Evolutionary conservation across 768 basidiomycete genomes (phyloP), one percentile per base, ranked within the genome.

Genomic region (Lactarius sp.): DNA sequence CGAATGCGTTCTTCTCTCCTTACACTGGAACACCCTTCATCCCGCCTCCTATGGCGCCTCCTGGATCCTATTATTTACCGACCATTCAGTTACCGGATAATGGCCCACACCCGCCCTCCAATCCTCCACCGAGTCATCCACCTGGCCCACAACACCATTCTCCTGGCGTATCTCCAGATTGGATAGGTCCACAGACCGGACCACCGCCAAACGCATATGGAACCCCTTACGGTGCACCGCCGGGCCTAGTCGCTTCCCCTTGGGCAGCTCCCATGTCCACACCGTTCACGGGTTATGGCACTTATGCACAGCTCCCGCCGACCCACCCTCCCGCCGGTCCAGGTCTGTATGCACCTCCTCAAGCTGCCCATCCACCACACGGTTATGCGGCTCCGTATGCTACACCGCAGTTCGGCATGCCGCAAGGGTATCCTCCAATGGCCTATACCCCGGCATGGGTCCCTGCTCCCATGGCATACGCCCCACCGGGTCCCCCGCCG

Each of bases 51-150:
- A 60, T 64, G 60, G 59, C 61, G 0, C 46, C 62, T 13, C 74
- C 74, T 13, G 68, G 71, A 6, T 75, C 75, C 41, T 76, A 75
- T 67, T 72, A 69, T 61, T 69, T 72, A 62, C 74, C 75, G 3
- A 72, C 71, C 0, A 64, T 72, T 10, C 68, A 68, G 6, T 67
- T 76, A 0, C 75, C 74, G 1, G 62, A 64, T 18, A 59, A 56
- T 10, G 54, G 5, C 22, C 42, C 5, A 0, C 47, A 3, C 6
- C 56, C 59, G 8, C 67, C 47, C 18, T 44, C 46, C 18, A 50
- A 36, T 16, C 57, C 53, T 9, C 61, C 61, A 22, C 55, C 69
- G 0, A 46, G 46, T 9, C 67, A 65, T 37, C 49, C 53, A 18
- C 54, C 47, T 8, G 56, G 52, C 22, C 41, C 68, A 33, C 72